Evolutionary conservation across 331 rosid genomes (phyloP).

Genomic region (Spiraea crenata): DNA sequence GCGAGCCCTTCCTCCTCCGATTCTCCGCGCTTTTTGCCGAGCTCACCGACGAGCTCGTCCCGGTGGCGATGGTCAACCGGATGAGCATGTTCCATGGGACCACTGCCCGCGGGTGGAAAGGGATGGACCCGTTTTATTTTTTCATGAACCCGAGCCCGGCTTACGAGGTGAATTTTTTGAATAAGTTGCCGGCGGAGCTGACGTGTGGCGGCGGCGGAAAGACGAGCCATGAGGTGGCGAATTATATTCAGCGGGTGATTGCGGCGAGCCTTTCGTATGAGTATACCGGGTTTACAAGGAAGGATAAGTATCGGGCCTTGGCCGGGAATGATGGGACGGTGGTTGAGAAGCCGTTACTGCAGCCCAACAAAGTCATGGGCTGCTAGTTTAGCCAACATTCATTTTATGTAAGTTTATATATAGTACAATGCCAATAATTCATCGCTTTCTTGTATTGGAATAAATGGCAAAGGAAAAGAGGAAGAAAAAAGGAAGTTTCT

Average conservation of each 20-base stretch:
- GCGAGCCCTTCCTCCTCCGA: conserved; percentile 67
- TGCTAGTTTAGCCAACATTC: conserved; percentile 6
- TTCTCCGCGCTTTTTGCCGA: conserved; percentile 73
- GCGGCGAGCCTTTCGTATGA: conserved; percentile 65
- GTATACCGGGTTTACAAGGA: conserved; percentile 69
- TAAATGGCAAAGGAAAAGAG: background rate
- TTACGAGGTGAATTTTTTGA: conserved; percentile 70
- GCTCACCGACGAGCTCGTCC: conserved; percentile 66
- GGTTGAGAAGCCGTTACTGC: conserved; percentile 29
- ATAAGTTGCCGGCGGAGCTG: conserved; percentile 60
- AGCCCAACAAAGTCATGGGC: conserved; percentile 30
- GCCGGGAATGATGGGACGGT: conserved; percentile 84
- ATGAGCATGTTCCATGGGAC: conserved; percentile 94
- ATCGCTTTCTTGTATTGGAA: background rate
- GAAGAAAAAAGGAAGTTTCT: background rate
- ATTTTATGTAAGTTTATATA: too few relatives aligned
- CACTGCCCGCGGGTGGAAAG: conserved; percentile 75
- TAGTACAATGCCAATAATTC: too few relatives aligned
- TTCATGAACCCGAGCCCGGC: conserved; percentile 85
- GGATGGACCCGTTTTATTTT: conserved; percentile 87
- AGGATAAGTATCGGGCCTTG: conserved; percentile 72
- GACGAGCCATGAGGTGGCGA: conserved; percentile 75
- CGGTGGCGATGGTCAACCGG: conserved; percentile 79
- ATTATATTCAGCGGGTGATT: conserved; percentile 72
- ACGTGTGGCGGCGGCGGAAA: conserved; percentile 55